Evolutionary conservation across 352 stramenopile species (phyloP).

Genomic region (Phytophthora meadii): DNA sequence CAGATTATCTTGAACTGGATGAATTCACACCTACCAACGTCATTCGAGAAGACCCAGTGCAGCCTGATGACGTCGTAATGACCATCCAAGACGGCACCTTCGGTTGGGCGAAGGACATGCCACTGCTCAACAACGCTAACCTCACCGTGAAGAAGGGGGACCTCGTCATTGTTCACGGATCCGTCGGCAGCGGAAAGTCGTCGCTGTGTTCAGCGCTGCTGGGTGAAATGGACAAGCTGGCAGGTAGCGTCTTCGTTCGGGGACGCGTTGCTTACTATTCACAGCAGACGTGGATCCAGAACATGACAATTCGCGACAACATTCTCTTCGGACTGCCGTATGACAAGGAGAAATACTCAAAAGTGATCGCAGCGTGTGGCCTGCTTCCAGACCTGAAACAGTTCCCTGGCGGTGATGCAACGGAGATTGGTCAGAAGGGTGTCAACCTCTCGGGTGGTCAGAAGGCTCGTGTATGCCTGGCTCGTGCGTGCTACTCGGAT

Average conservation of each 20-base stretch:
- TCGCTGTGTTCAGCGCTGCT: constrained; percentile 59
- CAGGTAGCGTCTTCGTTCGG: background rate
- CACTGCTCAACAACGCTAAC: background rate
- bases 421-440: constrained; percentile 92
- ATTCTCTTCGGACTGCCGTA: constrained; percentile 91
- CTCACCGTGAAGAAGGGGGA: constrained; percentile 42
- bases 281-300: constrained; percentile 94
- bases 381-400: background rate
- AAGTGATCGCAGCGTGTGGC: constrained; percentile 73
- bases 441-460: constrained; percentile 95
- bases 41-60: background rate
- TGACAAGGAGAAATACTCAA: constrained; percentile 50
- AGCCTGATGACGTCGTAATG: background rate
- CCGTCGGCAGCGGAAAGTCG: constrained; percentile 62
- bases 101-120: background rate
- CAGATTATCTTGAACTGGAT: background rate
- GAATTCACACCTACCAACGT: background rate
- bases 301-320: constrained; percentile 93
- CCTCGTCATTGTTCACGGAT: constrained; percentile 58
- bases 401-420: background rate
- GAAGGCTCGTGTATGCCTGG: constrained; percentile 79
- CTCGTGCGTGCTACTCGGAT: constrained; percentile 38
- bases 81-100: background rate
- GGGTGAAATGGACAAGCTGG: constrained; percentile 85
- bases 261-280: constrained; percentile 60